Evolutionary conservation across 2,329 filamentous ascomycete species (phyloP), one percentile per base, ranked within the genome.

Genomic region (Grosmannia penicillata): DNA sequence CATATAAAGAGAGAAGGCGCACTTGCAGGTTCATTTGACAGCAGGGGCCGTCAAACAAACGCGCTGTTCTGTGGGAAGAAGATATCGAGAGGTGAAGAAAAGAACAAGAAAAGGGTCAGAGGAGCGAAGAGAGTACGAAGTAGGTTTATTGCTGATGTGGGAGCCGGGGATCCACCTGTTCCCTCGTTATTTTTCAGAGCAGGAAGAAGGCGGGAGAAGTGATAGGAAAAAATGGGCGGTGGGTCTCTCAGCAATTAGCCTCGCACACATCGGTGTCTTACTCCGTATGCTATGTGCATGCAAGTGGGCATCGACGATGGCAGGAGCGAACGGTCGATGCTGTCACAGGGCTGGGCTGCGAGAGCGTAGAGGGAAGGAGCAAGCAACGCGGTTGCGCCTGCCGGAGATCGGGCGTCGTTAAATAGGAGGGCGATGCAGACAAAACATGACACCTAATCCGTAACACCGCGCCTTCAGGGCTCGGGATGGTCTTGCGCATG

Each of bases 1-100:
- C 79, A 66, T 67, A 67, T 60, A 70, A 68, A 66, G 66, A 71
- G 62, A 65, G 62, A 58, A 67, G 63, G 57, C 62, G 63, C 63
- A 63, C 66, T 67, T 87, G 85, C 87, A 95, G 85, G 85, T 91
- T 94, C 87, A 94, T 94, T 85, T 89, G 84, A 93, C 85, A 87
- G 84, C 80, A 58, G 45, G 56, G 64, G 78, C 78, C 82, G 83
- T 70, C 85, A 91, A 93, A 80, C 69, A 85, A 93, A 78, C 84
- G 84, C 85, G 85, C 84, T 61, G 60, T 53, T 50, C 11, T 13
- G 18, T 37, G 39, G 36, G 44, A 49, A 37, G 42, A 43, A 15
- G 29, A 34, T 32, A 41, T 41, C 32, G 24, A 37, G 31, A 43
- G 25, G 33, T 30, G 38, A 31, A 18, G 38, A 19, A 28, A 25